Conservation (phyloP, 345 rosid species). For the Gossypium longicalyx region DNA sequence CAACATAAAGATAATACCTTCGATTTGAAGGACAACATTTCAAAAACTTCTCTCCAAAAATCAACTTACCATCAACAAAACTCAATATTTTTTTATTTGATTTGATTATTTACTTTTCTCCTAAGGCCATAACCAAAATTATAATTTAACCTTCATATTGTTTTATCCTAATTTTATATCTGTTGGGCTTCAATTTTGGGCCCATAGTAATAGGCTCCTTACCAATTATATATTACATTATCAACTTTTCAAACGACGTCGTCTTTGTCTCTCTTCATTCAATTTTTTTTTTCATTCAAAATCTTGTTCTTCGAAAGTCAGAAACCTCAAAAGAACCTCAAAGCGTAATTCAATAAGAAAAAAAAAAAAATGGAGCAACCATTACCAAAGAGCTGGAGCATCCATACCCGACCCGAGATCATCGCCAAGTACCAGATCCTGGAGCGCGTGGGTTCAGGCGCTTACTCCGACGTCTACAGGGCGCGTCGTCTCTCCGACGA, state of each 20-base stretch:
- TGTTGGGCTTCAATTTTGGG: background rate
- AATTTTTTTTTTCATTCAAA: background rate
- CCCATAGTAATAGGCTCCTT: background rate
- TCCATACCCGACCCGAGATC: slow-evolving; percentile 82
- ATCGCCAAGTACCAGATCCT: slow-evolving; percentile 78
- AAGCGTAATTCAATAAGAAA: background rate
- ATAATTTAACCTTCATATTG: background rate
- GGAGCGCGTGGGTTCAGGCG: slow-evolving; percentile 85
- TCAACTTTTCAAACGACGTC: background rate
- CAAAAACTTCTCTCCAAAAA: too few species aligned
- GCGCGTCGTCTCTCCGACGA: slow-evolving; percentile 79
- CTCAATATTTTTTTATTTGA: too few species aligned
- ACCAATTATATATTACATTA: background rate
- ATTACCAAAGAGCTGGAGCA: slow-evolving; percentile 92
- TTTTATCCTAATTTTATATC: background rate
- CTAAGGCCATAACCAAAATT: too few species aligned
- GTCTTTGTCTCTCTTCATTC: background rate
- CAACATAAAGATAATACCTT: too few species aligned
- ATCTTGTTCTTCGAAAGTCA: too few species aligned
- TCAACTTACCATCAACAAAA: too few species aligned
- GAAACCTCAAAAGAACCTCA: background rate
- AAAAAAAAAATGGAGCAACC: slow-evolving; percentile 34
- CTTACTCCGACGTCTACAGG: slow-evolving; percentile 88
- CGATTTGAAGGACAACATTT: too few species aligned
- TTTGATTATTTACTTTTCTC: too few species aligned